Evolutionary conservation across 139 green algal species (phyloP), one percentile per base, ranked within the genome.

Genomic region (Microglena sp.): DNA sequence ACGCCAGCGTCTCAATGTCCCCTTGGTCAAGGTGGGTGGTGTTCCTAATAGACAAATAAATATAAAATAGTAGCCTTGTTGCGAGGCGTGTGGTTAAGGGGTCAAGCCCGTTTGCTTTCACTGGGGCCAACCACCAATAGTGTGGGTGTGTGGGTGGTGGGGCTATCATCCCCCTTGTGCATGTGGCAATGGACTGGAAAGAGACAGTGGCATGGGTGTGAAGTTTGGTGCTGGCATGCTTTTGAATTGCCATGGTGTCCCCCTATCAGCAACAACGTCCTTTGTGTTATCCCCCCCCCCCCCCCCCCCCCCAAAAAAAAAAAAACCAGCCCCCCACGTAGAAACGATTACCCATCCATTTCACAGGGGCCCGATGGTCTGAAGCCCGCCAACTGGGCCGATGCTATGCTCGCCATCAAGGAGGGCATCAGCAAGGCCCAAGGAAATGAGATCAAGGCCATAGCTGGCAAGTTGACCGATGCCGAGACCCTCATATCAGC

Each of bases 381-480:
- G 71, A 43, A 84, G 67, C 64, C 68, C 28, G 50, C 76, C 30
- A 84, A 69, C 1, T 97, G 92, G 92, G 45, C 63, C 31, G 78
- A 92, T 24, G 90, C 91, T 2, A 70, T 97, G 28, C 11, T 36
- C 0, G 84, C 82, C 5, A 66, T 86, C 22, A 70, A 73, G 36
- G 55, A 69, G 3, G 86, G 74, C 3, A 31, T 91, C 18, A 53
- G 69, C 29, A 55, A 43, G 0, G 65, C 82, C 0, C 72, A 81
- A 60, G 76, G 79, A 50, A 75, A 82, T 58, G 68, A 93, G 73
- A 87, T 98, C 44, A 86, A 81, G 35, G 90, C 80, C 4, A 73
- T 95, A 40, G 86, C 75, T 3, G 94, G 94, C 66, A 93, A 90
- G 81, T 85, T 99, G 45, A 79, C 89, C 0, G 94, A 99, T 58